Evolutionary conservation across 371 early-diverging fungal species (phyloP).

Genomic region (Funneliformis caledonium): DNA sequence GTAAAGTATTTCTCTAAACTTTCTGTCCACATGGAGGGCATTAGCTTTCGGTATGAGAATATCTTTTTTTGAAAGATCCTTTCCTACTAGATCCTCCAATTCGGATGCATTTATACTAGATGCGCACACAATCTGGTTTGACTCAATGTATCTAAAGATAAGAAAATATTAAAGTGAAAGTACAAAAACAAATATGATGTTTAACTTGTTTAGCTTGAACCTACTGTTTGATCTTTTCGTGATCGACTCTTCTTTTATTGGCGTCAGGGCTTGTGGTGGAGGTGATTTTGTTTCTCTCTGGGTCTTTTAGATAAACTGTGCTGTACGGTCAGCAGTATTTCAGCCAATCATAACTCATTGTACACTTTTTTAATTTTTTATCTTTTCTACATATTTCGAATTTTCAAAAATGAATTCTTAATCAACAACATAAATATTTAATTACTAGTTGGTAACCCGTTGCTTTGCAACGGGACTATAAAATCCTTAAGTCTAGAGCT

Average conservation of each 20-base stretch:
- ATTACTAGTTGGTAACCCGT: too few species aligned
- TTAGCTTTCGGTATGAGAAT: background rate
- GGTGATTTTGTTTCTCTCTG: too few species aligned
- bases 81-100: constrained; percentile 6
- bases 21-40: constrained; percentile 10
- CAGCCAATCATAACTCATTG: too few species aligned
- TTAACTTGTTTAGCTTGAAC: constrained; percentile 5
- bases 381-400: too few species aligned
- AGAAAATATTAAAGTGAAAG: background rate
- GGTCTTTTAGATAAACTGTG: too few species aligned
- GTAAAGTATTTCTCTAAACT: constrained; percentile 16
- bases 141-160: constrained; percentile 24
- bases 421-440: too few species aligned
- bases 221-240: constrained; percentile 16
- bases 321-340: too few species aligned
- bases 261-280: background rate
- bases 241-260: background rate
- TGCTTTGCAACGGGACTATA: too few species aligned
- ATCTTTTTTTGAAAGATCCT: constrained; percentile 7
- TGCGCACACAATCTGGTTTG: constrained; percentile 9
- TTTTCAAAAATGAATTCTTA: too few species aligned
- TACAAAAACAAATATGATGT: constrained; percentile 8
- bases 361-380: too few species aligned
- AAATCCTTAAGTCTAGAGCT: too few species aligned
- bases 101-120: constrained; percentile 2